Percentiles rank a stretch among this genome's conserved stretches.
Evolutionary conservation across 495 filamentous ascomycete genomes (phyloP).

Genomic region (Podospora australis): DNA sequence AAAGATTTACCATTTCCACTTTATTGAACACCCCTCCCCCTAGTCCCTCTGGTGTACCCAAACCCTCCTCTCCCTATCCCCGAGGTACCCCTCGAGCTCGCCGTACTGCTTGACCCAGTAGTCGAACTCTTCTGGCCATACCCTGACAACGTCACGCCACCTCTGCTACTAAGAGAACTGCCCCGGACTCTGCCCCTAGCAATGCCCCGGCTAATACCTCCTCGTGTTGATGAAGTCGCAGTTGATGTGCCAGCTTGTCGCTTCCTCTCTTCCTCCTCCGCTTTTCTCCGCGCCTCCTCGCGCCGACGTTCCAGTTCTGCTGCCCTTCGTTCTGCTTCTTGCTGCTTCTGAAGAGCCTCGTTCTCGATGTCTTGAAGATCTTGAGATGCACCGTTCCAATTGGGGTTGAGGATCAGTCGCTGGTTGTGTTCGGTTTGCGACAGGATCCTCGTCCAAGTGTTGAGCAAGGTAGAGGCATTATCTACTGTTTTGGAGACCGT

Average conservation of each 20-base stretch:
- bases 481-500: constrained; percentile 79
- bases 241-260: constrained; percentile 40
- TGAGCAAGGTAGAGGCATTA: constrained; percentile 87
- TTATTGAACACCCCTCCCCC: constrained; percentile 5
- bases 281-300: constrained; percentile 61
- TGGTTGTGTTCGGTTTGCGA: constrained; percentile 97
- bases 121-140: constrained; percentile 22
- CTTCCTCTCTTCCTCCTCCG: constrained; percentile 65
- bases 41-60: constrained; percentile 18
- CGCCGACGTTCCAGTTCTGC: constrained; percentile 67
- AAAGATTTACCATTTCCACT: neutral
- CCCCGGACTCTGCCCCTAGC: constrained; percentile 16
- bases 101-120: constrained; percentile 23
- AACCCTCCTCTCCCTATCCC: constrained; percentile 35
- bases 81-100: constrained; percentile 27
- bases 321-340: constrained; percentile 67
- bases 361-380: constrained; percentile 79
- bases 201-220: constrained; percentile 20
- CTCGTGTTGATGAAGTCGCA: constrained; percentile 18
- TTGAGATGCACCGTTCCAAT: constrained; percentile 82
- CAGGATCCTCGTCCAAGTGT: constrained; percentile 92
- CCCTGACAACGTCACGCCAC: constrained; percentile 10
- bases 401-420: constrained; percentile 76
- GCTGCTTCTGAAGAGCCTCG: constrained; percentile 61
- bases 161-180: constrained; percentile 1